Conservation (phyloP, 306 rosid genomes). For the Citrullus amarus region DNA sequence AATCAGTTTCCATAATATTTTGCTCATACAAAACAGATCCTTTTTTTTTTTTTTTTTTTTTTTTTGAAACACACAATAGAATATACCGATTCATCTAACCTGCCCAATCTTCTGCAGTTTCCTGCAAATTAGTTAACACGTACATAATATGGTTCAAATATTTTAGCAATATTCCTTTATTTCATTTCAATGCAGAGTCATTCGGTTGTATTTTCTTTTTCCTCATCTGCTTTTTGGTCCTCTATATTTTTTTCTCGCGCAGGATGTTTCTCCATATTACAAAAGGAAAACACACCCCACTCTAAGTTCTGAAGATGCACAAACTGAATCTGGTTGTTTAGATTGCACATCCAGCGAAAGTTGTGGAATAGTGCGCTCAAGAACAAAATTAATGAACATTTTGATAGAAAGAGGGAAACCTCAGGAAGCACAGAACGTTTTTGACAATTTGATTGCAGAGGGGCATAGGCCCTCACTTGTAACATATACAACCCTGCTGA, state of each 20-base stretch:
- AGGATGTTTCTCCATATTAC: constrained; percentile 26
- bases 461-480: constrained; percentile 55
- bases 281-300: constrained; percentile 14
- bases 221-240: too few relatives aligned
- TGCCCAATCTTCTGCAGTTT: not conserved
- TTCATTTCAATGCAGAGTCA: not conserved
- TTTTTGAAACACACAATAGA: not conserved
- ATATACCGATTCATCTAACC: not conserved
- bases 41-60: not conserved
- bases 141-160: not conserved
- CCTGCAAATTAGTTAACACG: not conserved
- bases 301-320: constrained; percentile 19
- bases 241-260: not conserved
- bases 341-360: constrained; percentile 31
- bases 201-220: not conserved
- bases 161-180: not conserved
- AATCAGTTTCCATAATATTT: not conserved
- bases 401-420: constrained; percentile 42
- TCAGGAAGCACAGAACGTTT: constrained; percentile 34
- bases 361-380: constrained; percentile 36
- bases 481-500: constrained; percentile 44
- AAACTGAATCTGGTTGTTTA: constrained; percentile 24
- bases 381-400: constrained; percentile 46
- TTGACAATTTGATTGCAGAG: constrained; percentile 35
- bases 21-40: not conserved